Conservation (phyloP, 2,329 filamentous ascomycete genomes). For the Cercospora sp. region DNA sequence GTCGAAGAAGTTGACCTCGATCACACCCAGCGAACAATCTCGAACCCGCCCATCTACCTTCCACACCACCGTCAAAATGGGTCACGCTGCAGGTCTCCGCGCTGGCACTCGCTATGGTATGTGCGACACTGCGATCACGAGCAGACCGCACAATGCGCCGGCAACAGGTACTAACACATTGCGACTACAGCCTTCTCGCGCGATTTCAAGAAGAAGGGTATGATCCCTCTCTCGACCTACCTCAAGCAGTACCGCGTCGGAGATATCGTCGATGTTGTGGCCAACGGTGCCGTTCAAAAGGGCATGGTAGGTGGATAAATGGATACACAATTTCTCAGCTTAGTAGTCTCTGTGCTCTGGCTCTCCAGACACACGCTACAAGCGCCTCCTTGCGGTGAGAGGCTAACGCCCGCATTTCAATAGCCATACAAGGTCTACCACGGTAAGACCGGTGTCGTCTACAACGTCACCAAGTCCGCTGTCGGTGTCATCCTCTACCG, state of each 20-base stretch:
- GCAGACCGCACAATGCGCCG: conserved; percentile 8
- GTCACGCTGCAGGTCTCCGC: conserved; percentile 53
- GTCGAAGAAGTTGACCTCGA: neutral
- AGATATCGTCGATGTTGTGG: conserved; percentile 98
- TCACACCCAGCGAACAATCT: conserved; percentile 13
- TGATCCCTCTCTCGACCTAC: conserved; percentile 92
- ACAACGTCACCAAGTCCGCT: conserved; percentile 96
- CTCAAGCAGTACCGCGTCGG: conserved; percentile 94
- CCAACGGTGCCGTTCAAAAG: conserved; percentile 98
- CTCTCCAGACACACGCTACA: conserved; percentile 17
- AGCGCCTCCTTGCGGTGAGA: conserved; percentile 19
- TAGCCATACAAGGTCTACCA: conserved; percentile 98
- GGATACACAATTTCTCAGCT: conserved; percentile 7
- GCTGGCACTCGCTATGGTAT: conserved; percentile 47
- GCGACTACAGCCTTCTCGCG: conserved; percentile 69
- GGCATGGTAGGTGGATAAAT: conserved; percentile 63
- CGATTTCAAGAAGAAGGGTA: conserved; percentile 91
- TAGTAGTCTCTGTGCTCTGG: conserved; percentile 17
- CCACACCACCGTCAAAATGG: conserved; percentile 48
- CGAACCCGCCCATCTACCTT: conserved; percentile 10
- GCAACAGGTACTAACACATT: conserved; percentile 21
- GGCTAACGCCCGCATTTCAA: conserved; percentile 17
- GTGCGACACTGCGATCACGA: conserved; percentile 21
- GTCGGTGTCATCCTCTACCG: conserved; percentile 99
- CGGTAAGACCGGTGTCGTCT: conserved; percentile 74